phyloP scores from a whole-genome alignment of 2,329 filamentous ascomycete genomes.

The Aureobasidium sp. region DNA sequence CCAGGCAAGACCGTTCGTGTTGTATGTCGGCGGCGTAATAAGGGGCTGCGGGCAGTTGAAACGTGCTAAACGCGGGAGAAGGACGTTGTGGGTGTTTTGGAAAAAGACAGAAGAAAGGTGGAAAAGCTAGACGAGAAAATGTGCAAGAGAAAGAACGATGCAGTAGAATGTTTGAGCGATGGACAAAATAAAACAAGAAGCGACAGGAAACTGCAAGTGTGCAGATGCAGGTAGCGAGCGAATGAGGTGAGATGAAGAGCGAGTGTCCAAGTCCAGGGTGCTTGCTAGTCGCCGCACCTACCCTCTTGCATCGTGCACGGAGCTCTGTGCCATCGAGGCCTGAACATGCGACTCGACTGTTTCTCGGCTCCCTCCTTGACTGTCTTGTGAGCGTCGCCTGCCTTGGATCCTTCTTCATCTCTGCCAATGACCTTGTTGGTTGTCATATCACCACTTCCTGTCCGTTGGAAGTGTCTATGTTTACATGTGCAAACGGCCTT shows the following conservation, averaged over 20 bases:
- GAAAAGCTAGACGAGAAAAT: neutral
- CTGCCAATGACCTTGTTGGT: neutral
- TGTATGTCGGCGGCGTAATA: slow-evolving; percentile 8
- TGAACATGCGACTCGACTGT: neutral
- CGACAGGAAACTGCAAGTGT: neutral
- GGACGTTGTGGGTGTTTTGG: slow-evolving; percentile 7
- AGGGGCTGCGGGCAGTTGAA: slow-evolving; percentile 6
- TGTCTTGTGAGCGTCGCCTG: neutral
- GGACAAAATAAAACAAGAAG: slow-evolving; percentile 4
- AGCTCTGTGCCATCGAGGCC: neutral
- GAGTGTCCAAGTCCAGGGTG: neutral
- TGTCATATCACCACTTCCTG: neutral
- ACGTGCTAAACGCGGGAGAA: slow-evolving; percentile 7
- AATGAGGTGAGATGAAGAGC: slow-evolving; percentile 5
- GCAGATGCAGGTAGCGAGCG: neutral
- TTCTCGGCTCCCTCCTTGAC: neutral
- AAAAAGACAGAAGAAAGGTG: slow-evolving; percentile 2
- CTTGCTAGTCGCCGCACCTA: slow-evolving; percentile 1
- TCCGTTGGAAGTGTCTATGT: neutral
- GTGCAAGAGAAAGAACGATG: neutral
- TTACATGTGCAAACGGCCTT: neutral
- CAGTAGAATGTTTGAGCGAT: neutral
- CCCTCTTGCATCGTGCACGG: slow-evolving; percentile 2
- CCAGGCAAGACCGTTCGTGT: neutral
- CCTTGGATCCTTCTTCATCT: neutral